Conservation (phyloP, 2,329 filamentous ascomycete species). For the Pestalotiopsis fici region DNA sequence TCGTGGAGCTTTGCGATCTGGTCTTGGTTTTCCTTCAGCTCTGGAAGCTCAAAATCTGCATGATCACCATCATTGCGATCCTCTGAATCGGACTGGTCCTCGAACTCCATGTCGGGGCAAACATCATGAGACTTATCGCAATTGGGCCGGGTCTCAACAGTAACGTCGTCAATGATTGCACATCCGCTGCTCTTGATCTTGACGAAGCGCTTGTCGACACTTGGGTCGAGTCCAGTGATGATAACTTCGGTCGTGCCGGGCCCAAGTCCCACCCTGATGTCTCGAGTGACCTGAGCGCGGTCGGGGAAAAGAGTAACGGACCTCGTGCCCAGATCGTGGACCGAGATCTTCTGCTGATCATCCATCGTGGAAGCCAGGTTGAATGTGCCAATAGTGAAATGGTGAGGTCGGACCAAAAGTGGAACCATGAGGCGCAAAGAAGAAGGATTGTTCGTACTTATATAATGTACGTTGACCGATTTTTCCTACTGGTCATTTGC, state of each 20-base stretch:
- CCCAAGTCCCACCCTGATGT: constrained; percentile 58
- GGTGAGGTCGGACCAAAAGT: neutral
- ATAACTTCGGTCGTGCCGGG: constrained; percentile 59
- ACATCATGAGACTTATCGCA: constrained; percentile 54
- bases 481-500: no score
- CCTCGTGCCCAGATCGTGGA: constrained; percentile 59
- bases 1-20: constrained; percentile 31
- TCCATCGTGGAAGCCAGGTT: neutral
- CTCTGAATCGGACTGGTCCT: constrained; percentile 23
- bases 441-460: no score
- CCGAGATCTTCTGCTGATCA: constrained; percentile 42
- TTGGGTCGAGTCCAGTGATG: constrained; percentile 54
- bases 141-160: constrained; percentile 58
- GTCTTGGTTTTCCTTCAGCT: constrained; percentile 30
- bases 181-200: constrained; percentile 61
- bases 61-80: constrained; percentile 26
- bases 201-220: constrained; percentile 56
- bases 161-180: constrained; percentile 63
- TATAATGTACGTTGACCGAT: no score
- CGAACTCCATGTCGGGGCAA: constrained; percentile 47
- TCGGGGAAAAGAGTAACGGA: constrained; percentile 65
- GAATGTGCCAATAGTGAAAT: neutral
- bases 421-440: neutral
- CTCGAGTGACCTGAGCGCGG: constrained; percentile 60
- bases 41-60: constrained; percentile 23